A percentile compares a stretch with the other conserved stretches of the same genome.
phyloP scores from a whole-genome alignment of 2,329 filamentous ascomycete species.

The Trichophyton benhamiae region DNA sequence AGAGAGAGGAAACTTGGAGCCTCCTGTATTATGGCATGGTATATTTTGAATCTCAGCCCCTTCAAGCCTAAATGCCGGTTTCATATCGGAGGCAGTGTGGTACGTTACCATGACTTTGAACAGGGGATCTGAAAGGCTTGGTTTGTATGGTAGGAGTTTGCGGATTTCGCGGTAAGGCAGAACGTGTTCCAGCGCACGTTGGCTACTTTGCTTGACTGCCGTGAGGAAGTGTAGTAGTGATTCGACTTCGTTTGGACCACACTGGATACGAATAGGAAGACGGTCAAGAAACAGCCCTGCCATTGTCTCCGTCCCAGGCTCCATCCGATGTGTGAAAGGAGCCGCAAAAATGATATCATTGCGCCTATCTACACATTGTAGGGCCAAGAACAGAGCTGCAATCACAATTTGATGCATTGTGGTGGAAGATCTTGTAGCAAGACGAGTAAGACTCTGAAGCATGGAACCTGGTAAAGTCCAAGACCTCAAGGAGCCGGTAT shows the following conservation, averaged over 20 bases:
- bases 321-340: constrained; percentile 1
- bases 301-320: neutral
- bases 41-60: neutral
- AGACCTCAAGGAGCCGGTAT: neutral
- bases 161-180: neutral
- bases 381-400: neutral
- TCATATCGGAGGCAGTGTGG: neutral
- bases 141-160: constrained; percentile 4
- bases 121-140: neutral
- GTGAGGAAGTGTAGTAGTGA: neutral
- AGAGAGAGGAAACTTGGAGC: neutral
- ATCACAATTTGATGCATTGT: constrained; percentile 2
- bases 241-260: neutral
- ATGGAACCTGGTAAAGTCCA: neutral
- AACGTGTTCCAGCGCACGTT: neutral
- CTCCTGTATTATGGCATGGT: neutral
- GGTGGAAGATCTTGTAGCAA: neutral
- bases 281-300: neutral
- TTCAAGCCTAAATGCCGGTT: neutral
- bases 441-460: neutral
- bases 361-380: constrained; percentile 1
- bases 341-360: constrained; percentile 1
- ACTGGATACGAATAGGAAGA: constrained; percentile 8
- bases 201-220: neutral
- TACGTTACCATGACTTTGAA: constrained; percentile 5